A percentile compares a stretch with the other conserved stretches of the same genome.
Conservation (phyloP, 495 filamentous ascomycete species). For the Daldinia grandis region DNA sequence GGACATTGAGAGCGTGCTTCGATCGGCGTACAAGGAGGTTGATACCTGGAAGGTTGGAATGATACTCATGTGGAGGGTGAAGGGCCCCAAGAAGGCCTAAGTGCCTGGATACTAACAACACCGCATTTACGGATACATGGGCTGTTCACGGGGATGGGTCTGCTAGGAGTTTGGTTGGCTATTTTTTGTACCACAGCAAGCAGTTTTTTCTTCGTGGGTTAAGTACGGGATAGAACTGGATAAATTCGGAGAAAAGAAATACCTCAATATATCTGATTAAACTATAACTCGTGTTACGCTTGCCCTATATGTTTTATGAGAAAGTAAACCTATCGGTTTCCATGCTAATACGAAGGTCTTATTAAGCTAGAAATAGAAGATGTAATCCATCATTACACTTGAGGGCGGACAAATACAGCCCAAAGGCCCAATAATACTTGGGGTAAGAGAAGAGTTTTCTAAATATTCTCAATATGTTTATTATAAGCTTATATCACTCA, state of each 20-base stretch:
- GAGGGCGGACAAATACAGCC: no score
- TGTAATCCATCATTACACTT: no score
- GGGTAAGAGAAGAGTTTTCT: no score
- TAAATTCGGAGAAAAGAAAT: neutral
- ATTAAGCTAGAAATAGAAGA: no score
- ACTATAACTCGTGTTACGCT: neutral
- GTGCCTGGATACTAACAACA: neutral
- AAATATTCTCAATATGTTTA: no score
- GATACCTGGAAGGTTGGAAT: conserved; percentile 43
- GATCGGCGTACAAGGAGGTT: conserved; percentile 44
- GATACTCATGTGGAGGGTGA: conserved; percentile 2
- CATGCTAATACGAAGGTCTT: no score
- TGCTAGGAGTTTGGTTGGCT: neutral
- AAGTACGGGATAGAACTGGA: neutral
- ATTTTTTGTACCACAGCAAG: neutral
- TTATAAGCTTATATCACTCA: no score
- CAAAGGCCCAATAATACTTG: no score
- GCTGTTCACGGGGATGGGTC: neutral
- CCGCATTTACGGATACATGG: neutral
- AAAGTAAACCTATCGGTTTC: neutral
- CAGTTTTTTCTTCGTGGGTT: no score
- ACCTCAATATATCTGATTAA: neutral
- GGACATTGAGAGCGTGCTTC: conserved; percentile 49
- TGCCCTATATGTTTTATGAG: neutral
- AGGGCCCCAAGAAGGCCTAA: neutral